Base-by-base conservation (phyloP, 2,329 filamentous ascomycete genomes). In the Hypoxylon sp. region DNA sequence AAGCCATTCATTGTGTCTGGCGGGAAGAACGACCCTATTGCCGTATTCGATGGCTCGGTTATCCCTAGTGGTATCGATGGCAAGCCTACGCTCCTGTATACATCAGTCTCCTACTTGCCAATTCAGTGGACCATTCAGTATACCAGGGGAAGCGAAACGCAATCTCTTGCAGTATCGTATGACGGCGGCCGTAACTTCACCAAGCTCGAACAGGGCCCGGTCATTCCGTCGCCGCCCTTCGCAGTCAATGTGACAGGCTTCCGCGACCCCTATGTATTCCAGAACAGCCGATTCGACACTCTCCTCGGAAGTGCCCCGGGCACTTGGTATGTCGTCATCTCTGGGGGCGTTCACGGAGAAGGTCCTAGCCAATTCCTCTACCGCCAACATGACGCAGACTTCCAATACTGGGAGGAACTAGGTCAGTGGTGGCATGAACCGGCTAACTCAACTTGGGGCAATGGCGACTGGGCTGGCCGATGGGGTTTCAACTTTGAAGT, bases 401-500 rank as follows among this genome's bases (percentile, higher is more conserved):
- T 81, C 65, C 74, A 80, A 14, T 79, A 80, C 46, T 82, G 72
- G 72, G 71, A 72, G 38, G 65, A 73, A 38, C 45, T 73, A 17
- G 72, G 71, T 76, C 74, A 80, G 61, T 77, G 80, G 81, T 79
- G 80, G 80, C 78, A 80, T 21, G 81, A 83, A 61, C 60, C 70
- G n/a, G 76, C 75, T 17, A 80, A 80, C 61, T 71, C 78, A 2
- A 80, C 78, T 0, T 80, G 78, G 77, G 78, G 77, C 2, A 71
- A 73, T 21, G 78, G 78, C 7, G 51, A 72, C 19, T 80, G 78
- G 76, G 78, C 78, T 1, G 80, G 80, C 1, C 73, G 75, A 0
- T 81, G 76, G 69, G 80, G 80, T 0, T 84, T 77, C 75, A 85
- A 85, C 65, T 83, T 83, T 45, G 83, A 85, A 69, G 80, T 82